Conservation (phyloP, 2,329 filamentous ascomycete genomes). For the Phialophora verrucosa region DNA sequence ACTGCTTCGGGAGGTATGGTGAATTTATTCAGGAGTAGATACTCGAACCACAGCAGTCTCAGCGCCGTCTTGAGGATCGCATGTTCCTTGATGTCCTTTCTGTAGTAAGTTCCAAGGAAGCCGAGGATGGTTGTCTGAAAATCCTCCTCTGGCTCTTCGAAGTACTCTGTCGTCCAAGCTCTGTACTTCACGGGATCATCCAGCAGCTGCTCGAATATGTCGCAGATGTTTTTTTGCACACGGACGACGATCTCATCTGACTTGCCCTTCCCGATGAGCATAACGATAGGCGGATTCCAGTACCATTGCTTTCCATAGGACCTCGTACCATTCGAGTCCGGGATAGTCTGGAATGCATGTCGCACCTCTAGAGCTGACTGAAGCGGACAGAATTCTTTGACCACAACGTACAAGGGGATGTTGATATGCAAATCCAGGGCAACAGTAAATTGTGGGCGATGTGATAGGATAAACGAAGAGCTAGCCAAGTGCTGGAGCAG, state of each 20-base stretch:
- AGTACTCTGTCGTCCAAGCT: slow-evolving; percentile 31
- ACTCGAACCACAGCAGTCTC: slow-evolving; percentile 33
- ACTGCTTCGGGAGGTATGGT: slow-evolving; percentile 21
- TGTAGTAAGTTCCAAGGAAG: slow-evolving; percentile 31
- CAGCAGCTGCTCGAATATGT: slow-evolving; percentile 27
- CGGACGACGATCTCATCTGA: slow-evolving; percentile 5
- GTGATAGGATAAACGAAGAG: slow-evolving; percentile 13
- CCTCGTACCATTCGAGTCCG: slow-evolving; percentile 17
- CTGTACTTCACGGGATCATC: slow-evolving; percentile 17
- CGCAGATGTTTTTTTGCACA: slow-evolving; percentile 16
- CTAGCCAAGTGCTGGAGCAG: slow-evolving; percentile 24
- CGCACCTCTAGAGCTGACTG: slow-evolving; percentile 19
- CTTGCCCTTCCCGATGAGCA: slow-evolving; percentile 24
- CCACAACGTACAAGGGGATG: slow-evolving; percentile 19
- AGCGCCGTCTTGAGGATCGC: slow-evolving; percentile 25
- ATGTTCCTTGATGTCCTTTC: slow-evolving; percentile 29
- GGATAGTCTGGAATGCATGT: slow-evolving; percentile 18
- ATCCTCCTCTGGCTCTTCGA: slow-evolving; percentile 21
- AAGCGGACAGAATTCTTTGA: slow-evolving; percentile 27
- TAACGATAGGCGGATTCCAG: slow-evolving; percentile 36
- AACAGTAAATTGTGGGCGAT: slow-evolving; percentile 21
- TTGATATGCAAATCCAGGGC: slow-evolving; percentile 27
- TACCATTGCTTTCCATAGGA: slow-evolving; percentile 13
- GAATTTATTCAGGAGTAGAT: slow-evolving; percentile 31
- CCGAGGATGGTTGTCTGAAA: slow-evolving; percentile 29